Conservation (phyloP, 495 filamentous ascomycete species). For the Xylaria longipes region DNA sequence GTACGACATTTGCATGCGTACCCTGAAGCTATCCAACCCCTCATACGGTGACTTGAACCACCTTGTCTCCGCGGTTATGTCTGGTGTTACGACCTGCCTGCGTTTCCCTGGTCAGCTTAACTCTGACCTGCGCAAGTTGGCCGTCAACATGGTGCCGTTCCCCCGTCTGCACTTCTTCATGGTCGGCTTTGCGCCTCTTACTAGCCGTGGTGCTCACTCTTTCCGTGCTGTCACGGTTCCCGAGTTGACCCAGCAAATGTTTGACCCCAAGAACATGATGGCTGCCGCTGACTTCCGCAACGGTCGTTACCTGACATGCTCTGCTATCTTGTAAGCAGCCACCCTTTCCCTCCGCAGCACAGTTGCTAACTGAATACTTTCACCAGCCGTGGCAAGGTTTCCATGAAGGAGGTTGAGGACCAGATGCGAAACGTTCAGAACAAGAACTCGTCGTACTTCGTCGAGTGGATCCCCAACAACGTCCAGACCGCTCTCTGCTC, state of each 20-base stretch:
- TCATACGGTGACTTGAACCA: slow-evolving; percentile 99
- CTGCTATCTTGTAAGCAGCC: slow-evolving; percentile 81
- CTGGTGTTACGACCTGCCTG: slow-evolving; percentile 96
- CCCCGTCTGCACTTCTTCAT: slow-evolving; percentile 99
- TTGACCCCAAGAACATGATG: slow-evolving; percentile 99
- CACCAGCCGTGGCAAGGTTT: slow-evolving; percentile 92
- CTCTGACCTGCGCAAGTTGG: slow-evolving; percentile 99
- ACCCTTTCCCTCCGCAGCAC: background rate
- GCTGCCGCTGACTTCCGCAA: slow-evolving; percentile 99
- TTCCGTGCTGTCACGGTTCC: slow-evolving; percentile 98
- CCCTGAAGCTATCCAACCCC: slow-evolving; percentile 96
- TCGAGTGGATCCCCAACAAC: slow-evolving; percentile 99
- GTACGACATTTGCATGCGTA: slow-evolving; percentile 99
- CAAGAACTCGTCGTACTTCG: slow-evolving; percentile 99
- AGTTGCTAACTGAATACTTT: slow-evolving; percentile 39
- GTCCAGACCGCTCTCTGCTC: slow-evolving; percentile 99
- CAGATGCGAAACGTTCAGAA: slow-evolving; percentile 99
- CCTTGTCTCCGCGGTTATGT: slow-evolving; percentile 99
- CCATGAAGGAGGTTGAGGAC: slow-evolving; percentile 99
- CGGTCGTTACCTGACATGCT: slow-evolving; percentile 99
- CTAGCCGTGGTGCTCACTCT: slow-evolving; percentile 88
- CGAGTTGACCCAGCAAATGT: slow-evolving; percentile 99
- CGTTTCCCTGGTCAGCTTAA: slow-evolving; percentile 99
- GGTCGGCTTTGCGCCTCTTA: slow-evolving; percentile 99
- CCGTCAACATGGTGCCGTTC: slow-evolving; percentile 99